phyloP scores from a whole-genome alignment of 768 basidiomycete genomes.

The Dentipellis sp. region DNA sequence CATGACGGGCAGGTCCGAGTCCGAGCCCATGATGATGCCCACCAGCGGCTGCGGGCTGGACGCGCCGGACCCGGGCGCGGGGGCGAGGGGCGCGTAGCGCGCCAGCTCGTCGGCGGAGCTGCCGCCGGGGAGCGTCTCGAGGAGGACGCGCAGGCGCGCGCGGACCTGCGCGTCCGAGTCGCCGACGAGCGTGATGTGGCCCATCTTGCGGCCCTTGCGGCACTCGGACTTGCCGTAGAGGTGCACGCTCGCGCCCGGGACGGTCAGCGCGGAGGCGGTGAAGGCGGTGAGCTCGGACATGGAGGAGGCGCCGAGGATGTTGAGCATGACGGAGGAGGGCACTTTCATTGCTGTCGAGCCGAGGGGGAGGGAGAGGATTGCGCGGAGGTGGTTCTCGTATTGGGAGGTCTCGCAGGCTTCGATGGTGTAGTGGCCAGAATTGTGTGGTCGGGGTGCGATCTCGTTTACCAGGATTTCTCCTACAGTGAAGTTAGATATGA shows the following conservation, averaged over 20 bases:
- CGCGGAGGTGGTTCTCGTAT: conserved; percentile 94
- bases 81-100: conserved; percentile 39
- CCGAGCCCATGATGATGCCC: conserved; percentile 96
- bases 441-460: conserved; percentile 96
- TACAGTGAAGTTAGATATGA: conserved; percentile 20
- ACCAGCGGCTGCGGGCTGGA: conserved; percentile 71
- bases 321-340: conserved; percentile 85
- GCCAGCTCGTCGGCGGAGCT: conserved; percentile 36
- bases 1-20: conserved; percentile 95
- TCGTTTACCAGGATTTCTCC: conserved; percentile 85
- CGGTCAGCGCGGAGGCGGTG: conserved; percentile 47
- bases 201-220: conserved; percentile 93
- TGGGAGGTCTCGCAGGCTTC: conserved; percentile 96
- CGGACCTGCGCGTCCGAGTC: conserved; percentile 69
- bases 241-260: conserved; percentile 76
- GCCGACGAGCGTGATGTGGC: conserved; percentile 88
- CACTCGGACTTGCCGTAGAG: conserved; percentile 92
- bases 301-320: conserved; percentile 80
- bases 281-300: conserved; percentile 51
- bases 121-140: conserved; percentile 50
- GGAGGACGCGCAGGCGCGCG: conserved; percentile 60
- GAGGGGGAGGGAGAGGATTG: conserved; percentile 83
- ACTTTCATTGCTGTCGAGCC: conserved; percentile 86
- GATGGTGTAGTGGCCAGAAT: conserved; percentile 98
- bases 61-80: conserved; percentile 37